Conservation (phyloP, 352 stramenopile genomes). For the Phytophthora rubi region DNA sequence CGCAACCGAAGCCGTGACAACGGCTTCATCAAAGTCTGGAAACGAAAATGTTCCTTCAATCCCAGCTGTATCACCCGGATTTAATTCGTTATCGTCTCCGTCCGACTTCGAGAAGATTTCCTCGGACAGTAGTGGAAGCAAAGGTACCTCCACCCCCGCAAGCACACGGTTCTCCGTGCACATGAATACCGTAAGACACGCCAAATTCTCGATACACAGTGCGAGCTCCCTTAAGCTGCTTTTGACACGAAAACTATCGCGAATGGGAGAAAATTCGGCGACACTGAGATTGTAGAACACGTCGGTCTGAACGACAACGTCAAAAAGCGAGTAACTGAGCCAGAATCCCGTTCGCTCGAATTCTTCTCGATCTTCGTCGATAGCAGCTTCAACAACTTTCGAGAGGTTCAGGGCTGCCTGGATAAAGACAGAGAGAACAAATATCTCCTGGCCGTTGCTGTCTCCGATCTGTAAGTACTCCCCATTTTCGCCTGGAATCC, state of each 20-base stretch:
- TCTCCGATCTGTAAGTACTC: slow-evolving; percentile 66
- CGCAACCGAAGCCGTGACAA: slow-evolving; percentile 39
- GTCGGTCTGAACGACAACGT: slow-evolving; percentile 83
- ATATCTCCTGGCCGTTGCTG: slow-evolving; percentile 51
- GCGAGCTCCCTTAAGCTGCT: slow-evolving; percentile 57
- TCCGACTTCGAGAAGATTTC: slow-evolving; percentile 30
- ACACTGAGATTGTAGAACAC: slow-evolving; percentile 67
- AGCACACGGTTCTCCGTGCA: slow-evolving; percentile 75
- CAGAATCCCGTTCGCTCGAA: slow-evolving; percentile 54
- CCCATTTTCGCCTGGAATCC: slow-evolving; percentile 34
- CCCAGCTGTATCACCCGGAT: slow-evolving; percentile 10
- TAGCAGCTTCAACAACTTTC: slow-evolving; percentile 30
- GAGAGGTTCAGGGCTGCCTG: slow-evolving; percentile 48
- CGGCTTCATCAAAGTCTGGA: slow-evolving; percentile 36
- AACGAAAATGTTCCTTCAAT: slow-evolving; percentile 57
- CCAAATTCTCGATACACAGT: slow-evolving; percentile 42
- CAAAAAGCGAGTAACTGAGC: slow-evolving; percentile 87
- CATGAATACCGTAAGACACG: slow-evolving; percentile 62
- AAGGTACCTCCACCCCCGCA: slow-evolving; percentile 60
- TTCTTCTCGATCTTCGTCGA: slow-evolving; percentile 17
- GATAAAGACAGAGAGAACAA: slow-evolving; percentile 69
- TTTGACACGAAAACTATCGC: slow-evolving; percentile 74
- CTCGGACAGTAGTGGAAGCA: slow-evolving; percentile 39
- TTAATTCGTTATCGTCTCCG: background rate
- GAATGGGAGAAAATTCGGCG: slow-evolving; percentile 71